Conservation (phyloP, 116 monocot species). For the Dioscorea cayenensis region DNA sequence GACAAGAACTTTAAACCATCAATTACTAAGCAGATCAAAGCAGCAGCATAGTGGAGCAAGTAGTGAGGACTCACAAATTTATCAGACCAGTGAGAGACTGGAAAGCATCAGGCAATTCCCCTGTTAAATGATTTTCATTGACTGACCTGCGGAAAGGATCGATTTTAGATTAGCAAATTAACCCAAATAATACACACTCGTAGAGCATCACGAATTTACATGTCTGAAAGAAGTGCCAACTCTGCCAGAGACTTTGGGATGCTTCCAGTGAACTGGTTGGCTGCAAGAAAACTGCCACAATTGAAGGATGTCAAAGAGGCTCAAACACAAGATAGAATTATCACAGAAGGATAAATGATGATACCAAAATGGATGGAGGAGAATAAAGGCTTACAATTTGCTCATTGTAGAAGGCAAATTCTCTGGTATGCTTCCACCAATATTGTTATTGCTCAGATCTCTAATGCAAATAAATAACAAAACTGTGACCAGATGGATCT, state of each 20-base stretch:
- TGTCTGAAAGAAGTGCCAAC: slow-evolving; percentile 57
- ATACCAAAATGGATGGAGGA: not conserved
- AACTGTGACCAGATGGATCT: too few relatives aligned
- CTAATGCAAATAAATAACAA: slow-evolving; percentile 28
- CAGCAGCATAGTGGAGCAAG: not conserved
- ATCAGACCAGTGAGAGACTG: slow-evolving; percentile 52
- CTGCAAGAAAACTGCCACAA: slow-evolving; percentile 83
- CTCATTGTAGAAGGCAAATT: slow-evolving; percentile 72
- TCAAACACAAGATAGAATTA: not conserved
- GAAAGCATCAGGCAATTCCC: slow-evolving; percentile 83
- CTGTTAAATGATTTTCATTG: slow-evolving; percentile 63
- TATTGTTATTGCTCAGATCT: slow-evolving; percentile 94
- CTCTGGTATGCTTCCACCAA: slow-evolving; percentile 92
- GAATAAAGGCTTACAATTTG: slow-evolving; percentile 51
- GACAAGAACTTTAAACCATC: not conserved
- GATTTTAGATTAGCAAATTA: not conserved
- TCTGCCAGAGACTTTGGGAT: slow-evolving; percentile 63
- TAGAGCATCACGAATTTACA: slow-evolving; percentile 27
- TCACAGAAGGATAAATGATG: not conserved
- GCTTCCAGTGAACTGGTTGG: slow-evolving; percentile 63
- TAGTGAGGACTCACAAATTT: slow-evolving; percentile 57
- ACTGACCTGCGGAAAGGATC: slow-evolving; percentile 50
- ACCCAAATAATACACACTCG: not conserved
- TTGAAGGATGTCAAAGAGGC: not conserved
- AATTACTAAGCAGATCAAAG: not conserved